A percentile compares a stretch with the other conserved stretches of the same genome.
These are phyloP conservation scores for Parascedosporium putredinis DNA, from an alignment of 2,329 filamentous ascomycete species.

Conservation along the genomic window DNA sequence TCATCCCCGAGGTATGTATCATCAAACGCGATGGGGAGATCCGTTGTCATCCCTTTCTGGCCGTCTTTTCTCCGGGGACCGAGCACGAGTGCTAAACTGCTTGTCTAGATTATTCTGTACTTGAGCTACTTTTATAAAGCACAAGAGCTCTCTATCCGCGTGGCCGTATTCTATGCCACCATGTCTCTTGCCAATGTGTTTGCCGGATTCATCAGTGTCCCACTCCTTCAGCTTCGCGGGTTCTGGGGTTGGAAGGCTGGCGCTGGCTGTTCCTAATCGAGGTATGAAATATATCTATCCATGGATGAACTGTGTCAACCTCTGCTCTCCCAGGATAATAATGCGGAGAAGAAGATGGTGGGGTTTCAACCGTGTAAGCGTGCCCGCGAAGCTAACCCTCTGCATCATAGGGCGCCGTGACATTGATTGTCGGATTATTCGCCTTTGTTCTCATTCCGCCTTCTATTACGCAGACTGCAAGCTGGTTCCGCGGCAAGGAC, in stretches of 20 bases:
- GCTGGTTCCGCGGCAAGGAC: constrained; percentile 40
- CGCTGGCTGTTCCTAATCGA: constrained; percentile 17
- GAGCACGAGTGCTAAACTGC: too few relatives aligned
- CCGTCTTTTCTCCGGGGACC: too few relatives aligned
- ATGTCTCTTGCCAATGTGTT: constrained; percentile 45
- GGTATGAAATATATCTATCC: constrained; percentile 10
- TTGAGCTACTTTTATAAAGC: constrained; percentile 69
- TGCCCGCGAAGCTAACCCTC: constrained; percentile 10
- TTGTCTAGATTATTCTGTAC: constrained; percentile 50
- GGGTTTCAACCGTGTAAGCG: too few relatives aligned
- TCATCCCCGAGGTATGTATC: constrained; percentile 30
- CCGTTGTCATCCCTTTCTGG: too few relatives aligned
- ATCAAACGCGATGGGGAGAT: too few relatives aligned
- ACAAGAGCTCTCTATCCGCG: constrained; percentile 54
- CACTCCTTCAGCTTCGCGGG: constrained; percentile 16
- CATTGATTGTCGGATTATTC: constrained; percentile 36
- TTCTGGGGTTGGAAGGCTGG: constrained; percentile 16
- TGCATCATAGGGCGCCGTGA: constrained; percentile 26
- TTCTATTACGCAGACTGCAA: constrained; percentile 38
- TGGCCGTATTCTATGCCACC: constrained; percentile 62
- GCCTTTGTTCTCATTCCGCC: constrained; percentile 46
- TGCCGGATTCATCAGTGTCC: constrained; percentile 16
- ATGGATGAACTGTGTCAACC: too few relatives aligned
- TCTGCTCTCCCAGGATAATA: too few relatives aligned
- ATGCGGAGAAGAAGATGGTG: too few relatives aligned